These are phyloP conservation scores for Cercospora citrullina DNA, from an alignment of 2,329 filamentous ascomycete species.

Conservation along the genomic window DNA sequence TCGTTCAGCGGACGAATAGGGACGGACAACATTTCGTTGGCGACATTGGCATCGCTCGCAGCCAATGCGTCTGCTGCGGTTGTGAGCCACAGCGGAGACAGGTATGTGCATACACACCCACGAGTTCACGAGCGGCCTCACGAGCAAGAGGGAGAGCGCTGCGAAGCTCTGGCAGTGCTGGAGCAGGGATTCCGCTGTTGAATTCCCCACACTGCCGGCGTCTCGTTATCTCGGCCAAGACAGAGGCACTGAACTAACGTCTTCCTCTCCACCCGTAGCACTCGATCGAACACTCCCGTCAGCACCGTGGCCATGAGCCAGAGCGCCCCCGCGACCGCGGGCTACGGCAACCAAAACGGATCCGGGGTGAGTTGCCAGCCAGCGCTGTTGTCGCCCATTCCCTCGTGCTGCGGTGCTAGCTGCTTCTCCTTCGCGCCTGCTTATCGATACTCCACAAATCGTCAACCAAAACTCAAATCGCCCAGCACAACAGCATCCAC, in stretches of 20 bases:
- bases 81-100: constrained; percentile 15
- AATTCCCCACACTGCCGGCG: not conserved
- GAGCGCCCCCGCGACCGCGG: constrained; percentile 64
- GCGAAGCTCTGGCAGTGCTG: not conserved
- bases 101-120: constrained; percentile 12
- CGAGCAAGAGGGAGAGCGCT: not conserved
- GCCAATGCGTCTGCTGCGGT: constrained; percentile 29
- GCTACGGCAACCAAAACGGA: constrained; percentile 56
- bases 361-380: constrained; percentile 53
- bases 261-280: constrained; percentile 23
- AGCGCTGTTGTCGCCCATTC: not conserved
- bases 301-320: constrained; percentile 48
- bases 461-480: constrained; percentile 7
- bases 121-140: not conserved
- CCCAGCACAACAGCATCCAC: not conserved
- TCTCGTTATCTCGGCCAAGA: constrained; percentile 3
- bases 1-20: constrained; percentile 19
- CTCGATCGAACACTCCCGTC: constrained; percentile 33
- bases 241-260: constrained; percentile 1
- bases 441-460: constrained; percentile 13
- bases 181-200: not conserved
- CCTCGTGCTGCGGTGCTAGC: not conserved
- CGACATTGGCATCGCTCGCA: constrained; percentile 31
- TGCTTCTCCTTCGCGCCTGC: not conserved
- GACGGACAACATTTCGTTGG: constrained; percentile 37